Evolutionary conservation across 2,329 filamentous ascomycete genomes (phyloP), one percentile per base, ranked within the genome.

Genomic region (Cladosporium velox): DNA sequence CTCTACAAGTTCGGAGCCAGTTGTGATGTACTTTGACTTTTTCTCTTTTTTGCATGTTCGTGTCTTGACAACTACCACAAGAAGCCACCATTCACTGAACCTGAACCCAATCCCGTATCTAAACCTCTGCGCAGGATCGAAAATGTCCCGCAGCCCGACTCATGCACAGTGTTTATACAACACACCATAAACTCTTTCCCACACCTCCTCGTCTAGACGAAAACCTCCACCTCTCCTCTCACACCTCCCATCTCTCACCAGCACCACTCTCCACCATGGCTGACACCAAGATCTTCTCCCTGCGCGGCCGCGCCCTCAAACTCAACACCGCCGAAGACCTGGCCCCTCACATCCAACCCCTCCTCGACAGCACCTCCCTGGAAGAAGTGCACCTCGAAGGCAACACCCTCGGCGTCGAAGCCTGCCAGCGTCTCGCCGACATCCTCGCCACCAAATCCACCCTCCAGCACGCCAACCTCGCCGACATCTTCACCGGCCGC

Each of bases 401-500:
- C 68, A 99, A 99, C 83, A 98, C 95, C 1, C 84, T 98, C 61
- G 95, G 95, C 63, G 88, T 97, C 64, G 91, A 89, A 59, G 95
- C 95, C 59, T 96, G 91, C 77, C 89, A 93, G 79, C 88, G 89
- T 35, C 87, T 99, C 54, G 93, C 92, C 54, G 88, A 92, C 72
- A 89, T 96, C 61, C 84, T 99, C 65, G 86, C 89, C 68, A 91
- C 90, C 65, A 96, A 98, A 82, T 92, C 92, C 81, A 90, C 84
- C 26, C 67, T 77, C 38, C 73, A 89, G 88, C 83, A 89, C 75
- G 93, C 91, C 76, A 96, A 97, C 81, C 85, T 99, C 66, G 93
- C 93, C 78, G 95, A 99, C 79, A 97, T 99, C 83, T 99, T 98
- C 83, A 99, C 95, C 67, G 92, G 91, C 35, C 92, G 95, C 71